phyloP scores from a whole-genome alignment of 2,329 filamentous ascomycete species.

The Tricladium varicosporioides region DNA sequence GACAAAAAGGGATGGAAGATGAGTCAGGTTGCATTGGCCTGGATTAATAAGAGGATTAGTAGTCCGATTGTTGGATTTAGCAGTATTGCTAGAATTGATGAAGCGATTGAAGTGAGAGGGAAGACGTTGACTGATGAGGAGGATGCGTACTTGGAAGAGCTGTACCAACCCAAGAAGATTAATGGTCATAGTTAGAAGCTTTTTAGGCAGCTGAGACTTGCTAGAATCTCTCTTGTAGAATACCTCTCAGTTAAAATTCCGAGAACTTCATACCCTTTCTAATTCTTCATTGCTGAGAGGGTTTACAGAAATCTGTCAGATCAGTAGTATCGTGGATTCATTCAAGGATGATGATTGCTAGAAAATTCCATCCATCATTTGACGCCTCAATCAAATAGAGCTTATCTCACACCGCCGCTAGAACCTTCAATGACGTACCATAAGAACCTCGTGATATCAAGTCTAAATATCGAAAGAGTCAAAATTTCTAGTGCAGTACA shows the following conservation, averaged over 20 bases:
- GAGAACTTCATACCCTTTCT: too few relatives aligned
- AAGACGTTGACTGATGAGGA: conserved; percentile 49
- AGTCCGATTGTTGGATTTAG: conserved; percentile 53
- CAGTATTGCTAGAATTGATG: conserved; percentile 50
- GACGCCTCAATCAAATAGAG: not conserved
- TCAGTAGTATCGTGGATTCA: too few relatives aligned
- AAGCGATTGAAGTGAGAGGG: conserved; percentile 42
- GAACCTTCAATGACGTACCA: not conserved
- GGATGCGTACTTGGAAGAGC: conserved; percentile 51
- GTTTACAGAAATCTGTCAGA: too few relatives aligned
- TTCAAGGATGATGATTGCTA: too few relatives aligned
- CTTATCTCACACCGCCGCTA: too few relatives aligned
- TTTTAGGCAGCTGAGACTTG: too few relatives aligned
- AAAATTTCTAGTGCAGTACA: not conserved
- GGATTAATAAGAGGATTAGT: conserved; percentile 45
- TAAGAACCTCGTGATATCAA: not conserved
- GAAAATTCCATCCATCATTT: too few relatives aligned
- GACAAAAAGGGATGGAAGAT: conserved; percentile 56
- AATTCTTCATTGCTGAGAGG: too few relatives aligned
- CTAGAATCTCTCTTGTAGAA: too few relatives aligned
- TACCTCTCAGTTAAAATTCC: too few relatives aligned
- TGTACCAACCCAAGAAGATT: conserved; percentile 46
- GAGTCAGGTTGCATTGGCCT: conserved; percentile 56
- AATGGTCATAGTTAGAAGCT: conserved; percentile 27
- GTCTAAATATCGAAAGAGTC: not conserved